phyloP scores from a whole-genome alignment of 2,329 filamentous ascomycete genomes.

The Alternaria triticimaculans region DNA sequence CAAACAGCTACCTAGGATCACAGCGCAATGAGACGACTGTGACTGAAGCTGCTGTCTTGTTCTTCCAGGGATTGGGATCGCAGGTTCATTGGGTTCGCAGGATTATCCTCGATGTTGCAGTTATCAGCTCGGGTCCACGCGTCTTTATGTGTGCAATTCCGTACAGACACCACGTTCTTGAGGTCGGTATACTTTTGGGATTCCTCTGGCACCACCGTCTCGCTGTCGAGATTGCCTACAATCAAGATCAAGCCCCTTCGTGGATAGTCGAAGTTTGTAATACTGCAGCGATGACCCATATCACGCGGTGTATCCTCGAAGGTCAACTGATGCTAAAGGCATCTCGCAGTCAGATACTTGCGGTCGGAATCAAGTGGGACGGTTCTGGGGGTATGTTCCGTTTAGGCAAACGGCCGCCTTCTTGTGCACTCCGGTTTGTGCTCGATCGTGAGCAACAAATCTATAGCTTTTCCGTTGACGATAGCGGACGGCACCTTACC shows the following conservation, averaged over 20 bases:
- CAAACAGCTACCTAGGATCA: background rate
- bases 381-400: background rate
- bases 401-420: background rate
- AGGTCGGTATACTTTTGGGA: background rate
- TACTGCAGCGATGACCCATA: background rate
- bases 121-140: too few species aligned
- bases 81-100: background rate
- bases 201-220: background rate
- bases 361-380: background rate
- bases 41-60: background rate
- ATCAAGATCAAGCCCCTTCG: too few species aligned
- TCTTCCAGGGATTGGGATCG: background rate
- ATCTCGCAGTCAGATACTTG: background rate
- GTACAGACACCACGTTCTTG: background rate
- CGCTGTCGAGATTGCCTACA: background rate
- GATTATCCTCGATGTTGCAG: background rate
- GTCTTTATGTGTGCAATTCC: too few species aligned
- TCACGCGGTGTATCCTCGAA: background rate
- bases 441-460: background rate
- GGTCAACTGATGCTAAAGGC: background rate
- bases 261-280: too few species aligned
- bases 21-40: background rate
- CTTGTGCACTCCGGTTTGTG: background rate
- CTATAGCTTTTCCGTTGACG: background rate
- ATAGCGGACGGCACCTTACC: background rate